These are phyloP conservation scores for Suhomyces sp. DNA, from an alignment of 805 yeast genomes.

Conservation along the genomic window DNA sequence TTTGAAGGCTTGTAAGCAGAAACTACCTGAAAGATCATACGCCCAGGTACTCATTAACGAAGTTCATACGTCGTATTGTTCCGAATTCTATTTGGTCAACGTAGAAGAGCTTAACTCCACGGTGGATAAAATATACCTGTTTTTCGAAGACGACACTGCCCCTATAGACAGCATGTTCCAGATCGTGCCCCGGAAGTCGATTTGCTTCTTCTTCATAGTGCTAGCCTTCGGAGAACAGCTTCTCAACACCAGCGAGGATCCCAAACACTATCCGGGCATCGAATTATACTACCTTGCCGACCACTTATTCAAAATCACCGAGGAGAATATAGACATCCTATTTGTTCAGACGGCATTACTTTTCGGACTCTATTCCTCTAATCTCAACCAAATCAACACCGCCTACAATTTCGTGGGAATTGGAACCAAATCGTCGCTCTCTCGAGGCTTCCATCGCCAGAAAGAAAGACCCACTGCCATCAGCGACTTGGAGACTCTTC, in stretches of 20 bases:
- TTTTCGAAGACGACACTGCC: neutral
- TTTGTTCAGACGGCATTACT: conserved; percentile 35
- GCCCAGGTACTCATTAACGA: conserved; percentile 22
- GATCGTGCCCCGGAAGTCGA: neutral
- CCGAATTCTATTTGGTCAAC: conserved; percentile 37
- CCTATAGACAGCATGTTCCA: neutral
- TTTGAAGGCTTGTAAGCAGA: conserved; percentile 16
- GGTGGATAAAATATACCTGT: conserved; percentile 6
- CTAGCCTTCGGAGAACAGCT: conserved; percentile 41
- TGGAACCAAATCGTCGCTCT: conserved; percentile 37
- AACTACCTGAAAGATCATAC: conserved; percentile 24
- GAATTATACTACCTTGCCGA: conserved; percentile 31
- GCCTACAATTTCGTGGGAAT: conserved; percentile 40
- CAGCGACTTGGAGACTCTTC: conserved; percentile 1
- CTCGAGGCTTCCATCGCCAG: conserved; percentile 38
- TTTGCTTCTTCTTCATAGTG: conserved; percentile 26
- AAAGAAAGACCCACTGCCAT: conserved; percentile 9
- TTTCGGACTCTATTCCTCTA: conserved; percentile 36
- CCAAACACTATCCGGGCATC: conserved; percentile 29
- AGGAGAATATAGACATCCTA: conserved; percentile 27
- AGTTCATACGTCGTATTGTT: conserved; percentile 29
- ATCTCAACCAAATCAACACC: conserved; percentile 35
- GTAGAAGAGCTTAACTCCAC: conserved; percentile 16
- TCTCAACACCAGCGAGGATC: conserved; percentile 9
- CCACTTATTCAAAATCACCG: conserved; percentile 30